Percentiles rank a stretch among this genome's conserved stretches.
Conservation (phyloP, 495 filamentous ascomycete species). For the Talaromyces liani region DNA sequence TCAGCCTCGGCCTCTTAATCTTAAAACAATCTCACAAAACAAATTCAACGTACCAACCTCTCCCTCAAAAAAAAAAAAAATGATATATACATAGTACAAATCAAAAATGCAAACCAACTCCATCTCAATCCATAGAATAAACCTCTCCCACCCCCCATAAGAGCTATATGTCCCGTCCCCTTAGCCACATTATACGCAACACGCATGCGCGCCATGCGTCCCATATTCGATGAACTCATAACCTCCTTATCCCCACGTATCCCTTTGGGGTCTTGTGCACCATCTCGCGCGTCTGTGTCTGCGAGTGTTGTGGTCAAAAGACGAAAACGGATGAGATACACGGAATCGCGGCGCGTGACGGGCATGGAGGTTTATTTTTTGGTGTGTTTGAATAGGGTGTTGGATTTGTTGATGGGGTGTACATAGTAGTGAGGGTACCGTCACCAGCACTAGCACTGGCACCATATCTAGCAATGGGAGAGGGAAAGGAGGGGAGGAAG, state of each 20-base stretch:
- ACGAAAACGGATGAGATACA: conserved; percentile 56
- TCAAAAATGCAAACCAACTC: neutral
- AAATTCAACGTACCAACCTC: neutral
- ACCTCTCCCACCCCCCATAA: conserved; percentile 50
- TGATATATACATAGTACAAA: too few species aligned
- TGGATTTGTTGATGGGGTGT: conserved; percentile 62
- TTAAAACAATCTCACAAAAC: neutral
- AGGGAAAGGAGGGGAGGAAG: neutral
- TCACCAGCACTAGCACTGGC: too few species aligned
- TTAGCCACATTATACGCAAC: conserved; percentile 37
- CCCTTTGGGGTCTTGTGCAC: conserved; percentile 22
- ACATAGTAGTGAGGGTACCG: conserved; percentile 51
- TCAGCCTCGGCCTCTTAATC: neutral
- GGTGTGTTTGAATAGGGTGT: conserved; percentile 52
- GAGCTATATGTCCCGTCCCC: conserved; percentile 44
- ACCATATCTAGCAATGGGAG: neutral
- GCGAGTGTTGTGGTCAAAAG: conserved; percentile 39
- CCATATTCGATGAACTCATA: conserved; percentile 43
- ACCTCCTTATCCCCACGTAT: conserved; percentile 16
- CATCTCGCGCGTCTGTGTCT: conserved; percentile 35
- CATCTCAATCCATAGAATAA: conserved; percentile 41
- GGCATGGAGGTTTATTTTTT: conserved; percentile 53
- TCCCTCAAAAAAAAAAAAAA: too few species aligned
- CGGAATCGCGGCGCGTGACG: conserved; percentile 45
- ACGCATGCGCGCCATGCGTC: conserved; percentile 29